phyloP scores from a whole-genome alignment of 768 basidiomycete genomes.

The Amanita rimosa region DNA sequence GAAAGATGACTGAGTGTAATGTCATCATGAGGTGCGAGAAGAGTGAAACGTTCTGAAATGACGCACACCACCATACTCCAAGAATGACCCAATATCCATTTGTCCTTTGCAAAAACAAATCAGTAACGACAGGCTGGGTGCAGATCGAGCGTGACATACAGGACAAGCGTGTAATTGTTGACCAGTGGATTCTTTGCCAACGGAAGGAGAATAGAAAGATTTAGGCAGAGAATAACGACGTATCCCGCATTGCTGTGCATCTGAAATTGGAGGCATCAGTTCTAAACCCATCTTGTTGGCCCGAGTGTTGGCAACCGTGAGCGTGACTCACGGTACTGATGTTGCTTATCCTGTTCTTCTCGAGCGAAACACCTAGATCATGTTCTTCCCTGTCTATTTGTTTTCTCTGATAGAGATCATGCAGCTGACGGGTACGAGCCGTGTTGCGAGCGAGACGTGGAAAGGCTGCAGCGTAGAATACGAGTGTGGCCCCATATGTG shows the following conservation, averaged over 20 bases:
- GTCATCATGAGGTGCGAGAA: background rate
- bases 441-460: slow-evolving; percentile 79
- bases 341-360: slow-evolving; percentile 80
- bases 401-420: slow-evolving; percentile 45
- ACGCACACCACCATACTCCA: slow-evolving; percentile 85
- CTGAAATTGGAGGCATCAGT: slow-evolving; percentile 20
- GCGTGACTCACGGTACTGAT: slow-evolving; percentile 53
- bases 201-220: slow-evolving; percentile 62
- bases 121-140: background rate
- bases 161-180: slow-evolving; percentile 62
- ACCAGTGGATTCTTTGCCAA: slow-evolving; percentile 44
- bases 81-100: slow-evolving; percentile 69
- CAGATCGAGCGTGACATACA: slow-evolving; percentile 32
- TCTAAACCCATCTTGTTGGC: no score
- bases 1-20: slow-evolving; percentile 53
- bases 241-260: slow-evolving; percentile 73
- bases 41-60: background rate
- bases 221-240: slow-evolving; percentile 50
- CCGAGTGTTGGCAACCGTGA: no score
- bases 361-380: slow-evolving; percentile 64
- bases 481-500: slow-evolving; percentile 68
- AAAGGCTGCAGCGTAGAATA: slow-evolving; percentile 72
- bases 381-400: slow-evolving; percentile 52
- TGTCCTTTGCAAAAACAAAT: slow-evolving; percentile 27
- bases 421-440: slow-evolving; percentile 41